These are phyloP conservation scores for Omphalotus olearius DNA, from an alignment of 1,284 basidiomycete species.

Conservation along the genomic window DNA sequence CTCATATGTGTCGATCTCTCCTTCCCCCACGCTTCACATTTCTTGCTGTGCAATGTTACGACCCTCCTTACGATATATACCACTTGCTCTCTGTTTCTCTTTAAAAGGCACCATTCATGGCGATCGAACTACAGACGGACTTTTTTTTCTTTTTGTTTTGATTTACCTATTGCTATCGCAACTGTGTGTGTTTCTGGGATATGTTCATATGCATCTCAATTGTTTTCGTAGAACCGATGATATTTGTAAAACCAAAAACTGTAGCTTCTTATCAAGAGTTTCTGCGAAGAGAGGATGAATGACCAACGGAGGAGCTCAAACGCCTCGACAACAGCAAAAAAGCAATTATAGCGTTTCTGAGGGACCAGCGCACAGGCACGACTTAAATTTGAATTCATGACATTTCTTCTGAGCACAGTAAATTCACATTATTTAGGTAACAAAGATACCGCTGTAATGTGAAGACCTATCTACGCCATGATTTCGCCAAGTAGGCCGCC, in stretches of 20 bases:
- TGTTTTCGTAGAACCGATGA: constrained; percentile 6
- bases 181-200: neutral
- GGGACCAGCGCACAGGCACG: neutral
- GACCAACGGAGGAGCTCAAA: neutral
- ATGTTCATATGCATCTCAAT: constrained; percentile 4
- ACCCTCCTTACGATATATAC: constrained; percentile 9
- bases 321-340: too few species aligned
- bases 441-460: constrained; percentile 15
- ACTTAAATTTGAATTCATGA: constrained; percentile 1
- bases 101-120: constrained; percentile 3
- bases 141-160: neutral
- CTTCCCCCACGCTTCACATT: constrained; percentile 29
- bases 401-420: neutral
- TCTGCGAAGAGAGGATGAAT: neutral
- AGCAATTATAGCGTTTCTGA: neutral
- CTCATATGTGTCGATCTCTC: constrained; percentile 31
- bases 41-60: constrained; percentile 17
- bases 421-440: constrained; percentile 27
- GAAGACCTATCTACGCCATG: constrained; percentile 11
- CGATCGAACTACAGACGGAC: neutral
- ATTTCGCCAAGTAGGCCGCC: constrained; percentile 26
- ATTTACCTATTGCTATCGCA: neutral
- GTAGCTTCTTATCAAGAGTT: neutral
- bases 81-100: constrained; percentile 1
- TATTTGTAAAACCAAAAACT: neutral